Percentiles rank a stretch among this genome's conserved stretches.
phyloP scores from a whole-genome alignment of 306 rosid genomes.

The Echinosophora koreensis region DNA sequence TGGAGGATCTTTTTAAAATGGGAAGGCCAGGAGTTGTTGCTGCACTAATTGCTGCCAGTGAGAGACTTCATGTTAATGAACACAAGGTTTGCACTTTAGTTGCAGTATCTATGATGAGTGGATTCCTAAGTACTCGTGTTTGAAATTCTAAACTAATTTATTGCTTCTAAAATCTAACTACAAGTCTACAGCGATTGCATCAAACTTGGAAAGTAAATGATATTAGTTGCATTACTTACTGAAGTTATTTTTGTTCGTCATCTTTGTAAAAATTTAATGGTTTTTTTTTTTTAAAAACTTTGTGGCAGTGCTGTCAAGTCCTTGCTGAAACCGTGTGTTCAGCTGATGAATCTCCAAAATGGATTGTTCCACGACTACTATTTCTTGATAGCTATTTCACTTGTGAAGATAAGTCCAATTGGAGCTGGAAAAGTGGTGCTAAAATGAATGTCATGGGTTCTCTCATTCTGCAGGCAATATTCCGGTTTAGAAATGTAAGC shows the following conservation, averaged over 20 bases:
- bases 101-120: conserved; percentile 43
- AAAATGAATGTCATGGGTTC: conserved; percentile 83
- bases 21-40: conserved; percentile 95
- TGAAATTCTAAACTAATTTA: conserved; percentile 24
- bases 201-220: conserved; percentile 21
- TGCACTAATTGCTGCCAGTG: conserved; percentile 79
- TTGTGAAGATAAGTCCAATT: conserved; percentile 69
- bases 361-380: conserved; percentile 82
- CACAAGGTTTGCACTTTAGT: conserved; percentile 63
- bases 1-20: conserved; percentile 76
- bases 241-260: conserved; percentile 40
- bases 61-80: conserved; percentile 80
- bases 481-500: conserved; percentile 55
- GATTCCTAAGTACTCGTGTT: conserved; percentile 15
- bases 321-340: conserved; percentile 75
- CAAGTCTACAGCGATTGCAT: conserved; percentile 14
- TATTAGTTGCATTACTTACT: not conserved
- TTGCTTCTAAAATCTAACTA: conserved; percentile 16
- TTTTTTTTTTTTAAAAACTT: conserved; percentile 30
- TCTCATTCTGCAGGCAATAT: conserved; percentile 82
- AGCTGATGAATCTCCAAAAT: conserved; percentile 62
- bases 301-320: conserved; percentile 80
- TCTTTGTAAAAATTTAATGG: conserved; percentile 39
- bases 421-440: conserved; percentile 75
- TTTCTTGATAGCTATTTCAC: conserved; percentile 82